phyloP scores from a whole-genome alignment of 495 filamentous ascomycete species.

The Trichoderma virens region DNA sequence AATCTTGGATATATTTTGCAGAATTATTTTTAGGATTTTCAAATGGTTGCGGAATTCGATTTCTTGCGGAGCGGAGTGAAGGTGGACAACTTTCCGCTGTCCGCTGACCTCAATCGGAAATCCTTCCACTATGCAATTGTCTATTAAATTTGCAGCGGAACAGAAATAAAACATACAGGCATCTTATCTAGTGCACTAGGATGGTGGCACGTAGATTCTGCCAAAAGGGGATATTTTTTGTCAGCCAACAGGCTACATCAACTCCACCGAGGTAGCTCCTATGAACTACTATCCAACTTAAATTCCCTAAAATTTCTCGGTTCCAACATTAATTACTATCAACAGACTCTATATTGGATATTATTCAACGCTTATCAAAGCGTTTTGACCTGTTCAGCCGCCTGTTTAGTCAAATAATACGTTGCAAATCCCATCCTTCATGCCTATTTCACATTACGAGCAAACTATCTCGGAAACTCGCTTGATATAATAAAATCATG shows the following conservation, averaged over 20 bases:
- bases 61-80: neutral
- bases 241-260: neutral
- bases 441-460: no score
- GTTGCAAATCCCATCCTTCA: no score
- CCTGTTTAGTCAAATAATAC: neutral
- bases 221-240: neutral
- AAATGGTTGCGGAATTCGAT: neutral
- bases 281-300: neutral
- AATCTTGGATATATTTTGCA: neutral
- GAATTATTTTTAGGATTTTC: neutral
- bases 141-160: neutral
- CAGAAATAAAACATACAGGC: neutral
- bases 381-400: neutral
- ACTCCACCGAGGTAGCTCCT: neutral
- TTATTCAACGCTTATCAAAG: neutral
- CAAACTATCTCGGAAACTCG: neutral
- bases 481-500: neutral
- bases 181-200: neutral
- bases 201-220: neutral
- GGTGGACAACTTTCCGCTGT: neutral
- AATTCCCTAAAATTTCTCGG: neutral
- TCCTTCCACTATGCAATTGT: neutral
- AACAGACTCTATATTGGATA: neutral
- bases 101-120: neutral
- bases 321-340: neutral